Percentiles rank a stretch among this genome's conserved stretches.
These are phyloP conservation scores for Grosmannia serpens DNA, from an alignment of 2,329 filamentous ascomycete species.

Conservation along the genomic window DNA sequence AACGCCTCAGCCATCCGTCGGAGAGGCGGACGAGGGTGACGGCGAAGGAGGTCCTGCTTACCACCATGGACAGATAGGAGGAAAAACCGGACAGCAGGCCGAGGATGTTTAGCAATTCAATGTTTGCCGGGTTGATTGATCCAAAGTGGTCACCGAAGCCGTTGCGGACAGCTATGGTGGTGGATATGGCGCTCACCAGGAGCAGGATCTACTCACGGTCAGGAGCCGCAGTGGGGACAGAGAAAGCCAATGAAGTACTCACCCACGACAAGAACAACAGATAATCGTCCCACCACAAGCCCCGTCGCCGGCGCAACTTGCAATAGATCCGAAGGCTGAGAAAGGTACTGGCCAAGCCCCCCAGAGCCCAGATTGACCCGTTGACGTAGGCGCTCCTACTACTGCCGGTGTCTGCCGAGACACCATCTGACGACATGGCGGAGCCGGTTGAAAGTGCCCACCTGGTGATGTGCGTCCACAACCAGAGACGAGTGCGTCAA, in stretches of 20 bases:
- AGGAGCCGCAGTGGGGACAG: background rate
- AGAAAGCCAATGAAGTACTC: background rate
- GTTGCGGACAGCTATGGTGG: background rate
- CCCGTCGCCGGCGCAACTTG: conserved; percentile 16
- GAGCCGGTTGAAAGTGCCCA: background rate
- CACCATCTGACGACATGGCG: background rate
- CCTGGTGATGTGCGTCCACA: background rate
- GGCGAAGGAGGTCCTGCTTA: conserved; percentile 25
- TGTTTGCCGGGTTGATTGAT: background rate
- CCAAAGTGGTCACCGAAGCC: conserved; percentile 4
- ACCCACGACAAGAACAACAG: conserved; percentile 17
- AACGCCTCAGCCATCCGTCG: conserved; percentile 13
- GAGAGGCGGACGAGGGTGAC: conserved; percentile 22
- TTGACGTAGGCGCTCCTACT: conserved; percentile 2
- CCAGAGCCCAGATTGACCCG: conserved; percentile 12
- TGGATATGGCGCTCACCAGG: conserved; percentile 1
- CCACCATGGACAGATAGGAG: conserved; percentile 18
- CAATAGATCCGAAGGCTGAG: conserved; percentile 17
- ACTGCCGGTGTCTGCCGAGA: background rate
- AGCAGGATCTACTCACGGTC: conserved; percentile 7
- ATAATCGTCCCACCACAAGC: conserved; percentile 20
- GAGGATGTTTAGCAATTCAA: conserved; percentile 9
- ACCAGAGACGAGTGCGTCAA: background rate
- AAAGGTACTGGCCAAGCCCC: conserved; percentile 11
- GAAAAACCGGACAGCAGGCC: conserved; percentile 13